Base-by-base conservation (phyloP, 768 basidiomycete species). In the Ephemerocybe angulata region DNA sequence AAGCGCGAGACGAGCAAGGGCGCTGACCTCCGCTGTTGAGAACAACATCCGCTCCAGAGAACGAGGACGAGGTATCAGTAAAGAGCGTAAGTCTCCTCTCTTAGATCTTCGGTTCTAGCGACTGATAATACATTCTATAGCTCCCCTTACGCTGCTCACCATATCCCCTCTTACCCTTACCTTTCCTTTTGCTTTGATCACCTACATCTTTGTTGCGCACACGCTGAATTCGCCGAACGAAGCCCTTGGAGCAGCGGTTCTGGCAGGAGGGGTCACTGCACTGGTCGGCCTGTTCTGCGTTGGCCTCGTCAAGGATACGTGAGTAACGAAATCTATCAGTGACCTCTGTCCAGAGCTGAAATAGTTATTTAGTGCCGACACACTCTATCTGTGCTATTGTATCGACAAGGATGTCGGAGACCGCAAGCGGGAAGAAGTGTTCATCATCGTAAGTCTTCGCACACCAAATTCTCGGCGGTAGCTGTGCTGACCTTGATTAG, bases 181-280 rank as follows among this genome's bases (percentile, higher is more conserved):
- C 1, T 79, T 94, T 58, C 88, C 92, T 4, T 89, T 91, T 58
- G 86, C 91, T 13, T 73, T 95, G 27, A 72, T 81, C 33, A 89
- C 92, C 4, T 97, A 96, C 67, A 70, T 98, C 19, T 90, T 95
- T 60, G 89, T 93, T n/a, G 88, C 91, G 2, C 90, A 92, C 69
- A 86, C 88, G 0, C 70, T 93, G 21, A 66, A 68, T 17, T 83
- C 85, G 24, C 90, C 91, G 0, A 68, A 84, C 43, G 80, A 88
- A 61, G 90, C 92, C 0, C 75, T 93, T 7, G 78, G 85, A 12
- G 88, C 89, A 21, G 84, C 88, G 1, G 60, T 95, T 15, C 73
- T 95, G 3, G 88, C 87, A 22, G 93, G 87, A 3, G 84, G 82
- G 10, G 83, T 91, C 17, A 90, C 90, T 0, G 89, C 87, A 4